A percentile compares a stretch with the other conserved stretches of the same genome.
phyloP scores from a whole-genome alignment of 345 rosid species.

The Populus nigra region DNA sequence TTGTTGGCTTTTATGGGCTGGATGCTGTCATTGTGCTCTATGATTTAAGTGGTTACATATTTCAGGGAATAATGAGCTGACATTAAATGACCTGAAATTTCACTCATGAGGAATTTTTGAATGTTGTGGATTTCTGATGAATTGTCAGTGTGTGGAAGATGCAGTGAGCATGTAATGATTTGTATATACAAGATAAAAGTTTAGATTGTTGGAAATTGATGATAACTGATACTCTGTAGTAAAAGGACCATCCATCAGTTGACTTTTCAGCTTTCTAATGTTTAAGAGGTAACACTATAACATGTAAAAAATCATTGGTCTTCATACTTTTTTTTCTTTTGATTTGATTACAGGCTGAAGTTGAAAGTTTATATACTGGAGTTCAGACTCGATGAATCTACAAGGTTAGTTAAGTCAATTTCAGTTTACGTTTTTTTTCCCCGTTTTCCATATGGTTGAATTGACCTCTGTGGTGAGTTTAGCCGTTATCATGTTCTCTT shows the following conservation, averaged over 20 bases:
- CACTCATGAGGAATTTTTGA: neutral
- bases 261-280: neutral
- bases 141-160: neutral
- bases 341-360: slow-evolving; percentile 47
- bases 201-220: neutral
- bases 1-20: neutral
- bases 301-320: neutral
- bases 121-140: neutral
- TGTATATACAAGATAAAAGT: neutral
- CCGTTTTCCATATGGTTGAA: neutral
- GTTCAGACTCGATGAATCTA: slow-evolving; percentile 50
- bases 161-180: neutral
- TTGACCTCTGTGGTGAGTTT: slow-evolving; percentile 8
- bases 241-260: neutral
- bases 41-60: neutral
- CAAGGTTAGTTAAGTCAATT: slow-evolving; percentile 47
- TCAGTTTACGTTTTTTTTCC: neutral
- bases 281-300: neutral
- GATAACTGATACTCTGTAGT: neutral
- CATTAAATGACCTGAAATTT: neutral
- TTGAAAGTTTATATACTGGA: slow-evolving; percentile 50
- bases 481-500: slow-evolving; percentile 25
- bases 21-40: neutral
- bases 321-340: neutral
- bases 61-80: neutral